These are phyloP conservation scores for Ophiocordyceps camponoti-rufipedis DNA, from an alignment of 2,329 filamentous ascomycete species.

Conservation along the genomic window DNA sequence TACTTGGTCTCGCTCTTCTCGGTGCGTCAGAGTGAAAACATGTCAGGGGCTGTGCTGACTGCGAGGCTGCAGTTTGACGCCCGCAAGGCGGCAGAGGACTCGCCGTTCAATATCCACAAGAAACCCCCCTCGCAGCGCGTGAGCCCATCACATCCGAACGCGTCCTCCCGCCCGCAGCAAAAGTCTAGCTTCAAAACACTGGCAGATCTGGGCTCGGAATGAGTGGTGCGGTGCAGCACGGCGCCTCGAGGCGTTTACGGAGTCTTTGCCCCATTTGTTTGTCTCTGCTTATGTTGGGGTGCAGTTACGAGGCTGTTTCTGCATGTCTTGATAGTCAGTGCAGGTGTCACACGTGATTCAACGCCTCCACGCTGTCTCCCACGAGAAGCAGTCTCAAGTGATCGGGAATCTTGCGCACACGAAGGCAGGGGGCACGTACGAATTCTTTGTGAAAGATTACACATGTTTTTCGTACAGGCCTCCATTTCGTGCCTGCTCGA, in stretches of 20 bases:
- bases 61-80: conserved; percentile 31
- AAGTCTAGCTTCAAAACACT: conserved; percentile 30
- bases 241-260: neutral
- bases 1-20: conserved; percentile 45
- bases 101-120: conserved; percentile 36
- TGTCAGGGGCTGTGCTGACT: neutral
- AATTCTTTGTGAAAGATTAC: too few species aligned
- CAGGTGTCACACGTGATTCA: too few species aligned
- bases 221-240: neutral
- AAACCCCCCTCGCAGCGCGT: neutral
- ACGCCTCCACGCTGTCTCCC: too few species aligned
- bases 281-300: neutral
- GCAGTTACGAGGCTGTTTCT: neutral
- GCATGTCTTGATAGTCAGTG: too few species aligned
- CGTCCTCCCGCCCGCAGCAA: conserved; percentile 11
- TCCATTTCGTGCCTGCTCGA: too few species aligned
- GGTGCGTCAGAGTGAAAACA: conserved; percentile 19
- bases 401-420: too few species aligned
- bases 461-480: too few species aligned
- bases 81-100: conserved; percentile 41
- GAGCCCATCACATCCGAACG: neutral
- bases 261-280: neutral
- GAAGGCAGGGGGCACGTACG: too few species aligned
- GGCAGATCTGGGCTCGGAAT: conserved; percentile 25
- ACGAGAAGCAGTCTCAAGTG: too few species aligned